A percentile compares a stretch with the other conserved stretches of the same genome.
Conservation (phyloP, 106 monocot species). For the Hemerocallis citrina region DNA sequence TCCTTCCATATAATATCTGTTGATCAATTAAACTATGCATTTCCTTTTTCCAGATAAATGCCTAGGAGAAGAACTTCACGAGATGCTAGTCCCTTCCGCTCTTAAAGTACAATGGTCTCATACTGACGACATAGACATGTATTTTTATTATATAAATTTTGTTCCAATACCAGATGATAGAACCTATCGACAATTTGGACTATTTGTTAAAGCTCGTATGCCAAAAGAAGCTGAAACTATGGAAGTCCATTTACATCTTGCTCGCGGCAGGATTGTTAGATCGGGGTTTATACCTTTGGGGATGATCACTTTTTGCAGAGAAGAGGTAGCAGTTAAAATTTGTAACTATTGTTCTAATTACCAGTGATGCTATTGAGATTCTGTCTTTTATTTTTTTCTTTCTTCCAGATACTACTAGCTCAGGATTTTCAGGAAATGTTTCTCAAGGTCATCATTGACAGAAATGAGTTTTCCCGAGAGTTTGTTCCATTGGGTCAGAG, state of each 20-base stretch:
- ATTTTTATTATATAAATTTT: constrained; percentile 65
- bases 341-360: background rate
- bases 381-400: constrained; percentile 9
- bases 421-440: constrained; percentile 87
- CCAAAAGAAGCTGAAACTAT: constrained; percentile 77
- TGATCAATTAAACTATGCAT: background rate
- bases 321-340: constrained; percentile 41
- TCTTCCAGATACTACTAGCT: constrained; percentile 61
- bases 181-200: constrained; percentile 62
- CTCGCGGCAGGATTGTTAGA: constrained; percentile 82
- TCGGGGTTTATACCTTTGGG: constrained; percentile 42
- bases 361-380: background rate
- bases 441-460: constrained; percentile 77
- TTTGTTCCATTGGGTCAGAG: constrained; percentile 38
- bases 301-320: constrained; percentile 33
- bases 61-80: constrained; percentile 67
- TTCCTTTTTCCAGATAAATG: constrained; percentile 52
- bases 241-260: constrained; percentile 90
- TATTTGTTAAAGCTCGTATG: constrained; percentile 55
- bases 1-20: background rate
- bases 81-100: constrained; percentile 56
- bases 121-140: constrained; percentile 18
- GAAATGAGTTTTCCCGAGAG: constrained; percentile 47
- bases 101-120: constrained; percentile 35
- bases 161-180: constrained; percentile 75